Evolutionary conservation across 2,329 filamentous ascomycete species (phyloP).

Genomic region (Colletotrichum lini): DNA sequence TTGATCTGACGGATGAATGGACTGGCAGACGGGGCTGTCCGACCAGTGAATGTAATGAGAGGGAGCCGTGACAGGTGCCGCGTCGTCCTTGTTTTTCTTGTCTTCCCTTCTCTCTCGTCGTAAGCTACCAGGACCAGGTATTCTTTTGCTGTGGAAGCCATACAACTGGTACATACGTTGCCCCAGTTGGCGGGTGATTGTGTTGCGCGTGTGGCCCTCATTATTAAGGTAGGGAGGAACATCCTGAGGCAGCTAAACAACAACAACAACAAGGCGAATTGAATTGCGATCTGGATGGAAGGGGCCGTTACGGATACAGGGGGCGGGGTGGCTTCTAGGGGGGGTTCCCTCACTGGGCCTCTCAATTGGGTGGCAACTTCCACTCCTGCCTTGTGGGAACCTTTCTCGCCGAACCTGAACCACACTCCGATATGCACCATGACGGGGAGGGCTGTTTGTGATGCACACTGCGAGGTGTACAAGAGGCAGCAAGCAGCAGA

Average conservation of each 20-base stretch:
- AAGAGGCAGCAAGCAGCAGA: background rate
- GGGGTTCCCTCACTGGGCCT: conserved; percentile 28
- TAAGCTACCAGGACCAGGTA: conserved; percentile 21
- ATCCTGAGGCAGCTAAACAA: conserved; percentile 40
- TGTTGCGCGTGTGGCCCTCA: conserved; percentile 31
- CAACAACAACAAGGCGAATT: conserved; percentile 35
- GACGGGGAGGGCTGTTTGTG: conserved; percentile 26
- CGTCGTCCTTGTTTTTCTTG: conserved; percentile 36
- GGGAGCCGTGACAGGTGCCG: conserved; percentile 36
- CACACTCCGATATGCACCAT: conserved; percentile 32
- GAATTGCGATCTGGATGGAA: conserved; percentile 37
- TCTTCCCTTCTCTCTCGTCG: background rate
- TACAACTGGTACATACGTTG: conserved; percentile 31
- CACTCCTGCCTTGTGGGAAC: conserved; percentile 38
- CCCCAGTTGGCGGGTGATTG: conserved; percentile 30
- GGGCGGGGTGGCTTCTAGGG: conserved; percentile 37
- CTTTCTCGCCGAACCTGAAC: conserved; percentile 25
- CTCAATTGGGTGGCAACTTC: conserved; percentile 41
- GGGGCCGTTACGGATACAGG: conserved; percentile 42
- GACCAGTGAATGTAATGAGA: conserved; percentile 24
- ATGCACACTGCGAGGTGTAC: background rate
- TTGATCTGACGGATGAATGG: conserved; percentile 27
- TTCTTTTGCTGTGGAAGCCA: conserved; percentile 23
- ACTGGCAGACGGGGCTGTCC: conserved; percentile 29
- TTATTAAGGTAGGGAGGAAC: conserved; percentile 29